Percentiles rank a stretch among this genome's conserved stretches.
These are phyloP conservation scores for Onygenales sp. DNA, from an alignment of 2,329 filamentous ascomycete genomes.

Conservation along the genomic window DNA sequence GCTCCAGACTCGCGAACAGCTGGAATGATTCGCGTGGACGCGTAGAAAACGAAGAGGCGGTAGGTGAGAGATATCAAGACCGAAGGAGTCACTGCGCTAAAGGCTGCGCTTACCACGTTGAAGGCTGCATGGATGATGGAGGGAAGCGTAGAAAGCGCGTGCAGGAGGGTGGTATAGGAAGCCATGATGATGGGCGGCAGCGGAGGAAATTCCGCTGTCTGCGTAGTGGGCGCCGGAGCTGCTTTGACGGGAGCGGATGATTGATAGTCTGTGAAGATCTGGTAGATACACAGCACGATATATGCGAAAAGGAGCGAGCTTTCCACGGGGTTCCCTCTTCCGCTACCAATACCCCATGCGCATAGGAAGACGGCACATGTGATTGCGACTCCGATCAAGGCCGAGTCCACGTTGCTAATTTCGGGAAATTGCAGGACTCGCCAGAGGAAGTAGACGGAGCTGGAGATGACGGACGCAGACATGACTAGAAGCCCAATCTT, in stretches of 20 bases:
- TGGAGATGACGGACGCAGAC: constrained; percentile 85
- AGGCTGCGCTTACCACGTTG: constrained; percentile 78
- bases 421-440: constrained; percentile 87
- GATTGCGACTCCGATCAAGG: constrained; percentile 83
- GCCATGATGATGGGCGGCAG: constrained; percentile 97
- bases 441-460: constrained; percentile 93
- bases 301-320: constrained; percentile 94
- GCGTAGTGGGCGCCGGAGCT: constrained; percentile 42
- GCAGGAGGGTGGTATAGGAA: constrained; percentile 84
- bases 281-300: constrained; percentile 95
- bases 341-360: constrained; percentile 87
- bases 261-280: constrained; percentile 97
- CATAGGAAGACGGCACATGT: constrained; percentile 89
- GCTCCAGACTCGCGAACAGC: constrained; percentile 82
- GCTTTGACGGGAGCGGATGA: constrained; percentile 60
- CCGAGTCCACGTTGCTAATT: constrained; percentile 84
- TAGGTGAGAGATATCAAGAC: constrained; percentile 93
- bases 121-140: constrained; percentile 74
- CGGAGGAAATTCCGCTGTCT: constrained; percentile 73
- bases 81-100: constrained; percentile 90
- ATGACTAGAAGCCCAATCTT: constrained; percentile 81
- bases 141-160: constrained; percentile 73
- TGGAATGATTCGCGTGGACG: constrained; percentile 89
- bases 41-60: constrained; percentile 89
- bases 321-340: constrained; percentile 88